Base-by-base conservation (phyloP, 2,329 filamentous ascomycete genomes). In the Cytospora chrysosperma region DNA sequence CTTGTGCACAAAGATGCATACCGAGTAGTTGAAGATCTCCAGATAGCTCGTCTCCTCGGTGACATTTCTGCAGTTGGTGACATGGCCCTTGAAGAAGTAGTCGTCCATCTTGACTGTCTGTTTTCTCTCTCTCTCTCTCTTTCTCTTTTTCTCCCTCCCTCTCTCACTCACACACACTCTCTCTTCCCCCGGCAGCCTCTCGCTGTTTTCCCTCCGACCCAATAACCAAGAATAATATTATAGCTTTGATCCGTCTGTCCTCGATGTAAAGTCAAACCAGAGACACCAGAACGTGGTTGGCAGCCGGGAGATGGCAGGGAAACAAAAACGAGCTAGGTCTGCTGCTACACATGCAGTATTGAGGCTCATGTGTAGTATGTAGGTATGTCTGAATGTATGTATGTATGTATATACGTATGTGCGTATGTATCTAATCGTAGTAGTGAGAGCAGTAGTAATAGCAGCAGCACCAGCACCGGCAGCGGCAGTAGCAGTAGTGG, bases 21-120 rank as follows among this genome's bases (percentile, higher is more conserved):
- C 84, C 70, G 83, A 81, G 68, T 85, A 87, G 68, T 86, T 87
- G 69, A 85, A 79, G 43, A 86, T 83, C 71, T 87, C 82, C 27
- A 87, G 67, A 70, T 85, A 87, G 67, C 75, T 79, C 21, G 83
- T 86, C 60, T 74, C 74, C 72, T 87, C 85, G 4, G 73, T 65
- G 55, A 86, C 81, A 34, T 77, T 75, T 26, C 74, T 77, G 70
- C 82, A 86, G 53, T 78, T 72, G 12, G 75, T 70, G 63, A 87
- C 76, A 69, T 81, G 79, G 34, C 73, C 68, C 66, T 76, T 75
- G 68, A 86, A 86, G 73, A 86, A 79, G 70, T 85, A 86, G 68
- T 86, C 81, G 71, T 87, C 84, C 84, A 87, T 86, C 28, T 49
- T 57, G 61, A 28, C 28, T 47, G 40, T 10, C 9, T 17, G 2